Percentiles rank a stretch among this genome's conserved stretches.
Conservation (phyloP, 352 stramenopile species). For the Thalassiosira exigua region DNA sequence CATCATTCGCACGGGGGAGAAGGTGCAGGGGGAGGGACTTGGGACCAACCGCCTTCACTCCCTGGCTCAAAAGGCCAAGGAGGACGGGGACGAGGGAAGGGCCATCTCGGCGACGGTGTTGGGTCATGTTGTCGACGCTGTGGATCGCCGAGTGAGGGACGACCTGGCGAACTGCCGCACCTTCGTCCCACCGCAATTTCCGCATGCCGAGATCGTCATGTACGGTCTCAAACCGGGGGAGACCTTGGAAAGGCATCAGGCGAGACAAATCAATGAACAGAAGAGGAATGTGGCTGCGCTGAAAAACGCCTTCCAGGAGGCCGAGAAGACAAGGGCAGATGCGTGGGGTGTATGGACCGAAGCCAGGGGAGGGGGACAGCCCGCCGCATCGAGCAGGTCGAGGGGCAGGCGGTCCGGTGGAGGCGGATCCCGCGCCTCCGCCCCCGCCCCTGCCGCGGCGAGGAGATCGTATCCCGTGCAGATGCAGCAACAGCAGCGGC, state of each 20-base stretch:
- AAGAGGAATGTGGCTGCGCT: no score
- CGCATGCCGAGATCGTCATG: conserved; percentile 35
- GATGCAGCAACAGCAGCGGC: no score
- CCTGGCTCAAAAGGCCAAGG: conserved; percentile 4
- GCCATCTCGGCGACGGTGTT: conserved; percentile 28
- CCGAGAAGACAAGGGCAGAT: no score
- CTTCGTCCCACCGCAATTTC: conserved; percentile 58
- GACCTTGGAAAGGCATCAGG: conserved; percentile 56
- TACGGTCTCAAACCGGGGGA: conserved; percentile 46
- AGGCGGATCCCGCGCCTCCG: no score
- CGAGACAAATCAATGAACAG: no score
- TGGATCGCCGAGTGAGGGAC: conserved; percentile 36
- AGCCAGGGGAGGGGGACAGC: no score
- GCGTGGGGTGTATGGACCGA: no score
- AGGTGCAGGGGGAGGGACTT: conserved; percentile 4
- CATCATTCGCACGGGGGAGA: conserved; percentile 6
- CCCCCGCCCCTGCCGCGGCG: no score
- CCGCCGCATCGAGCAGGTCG: no score
- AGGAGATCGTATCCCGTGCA: no score
- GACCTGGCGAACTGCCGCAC: conserved; percentile 17
- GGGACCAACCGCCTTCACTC: not conserved
- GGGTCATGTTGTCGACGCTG: conserved; percentile 34
- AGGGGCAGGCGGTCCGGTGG: no score
- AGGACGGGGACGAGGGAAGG: conserved; percentile 16
- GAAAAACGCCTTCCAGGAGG: no score